A percentile compares a stretch with the other conserved stretches of the same genome.
phyloP scores from a whole-genome alignment of 2,329 filamentous ascomycete genomes.

The Aspergillus pseudoterreus region DNA sequence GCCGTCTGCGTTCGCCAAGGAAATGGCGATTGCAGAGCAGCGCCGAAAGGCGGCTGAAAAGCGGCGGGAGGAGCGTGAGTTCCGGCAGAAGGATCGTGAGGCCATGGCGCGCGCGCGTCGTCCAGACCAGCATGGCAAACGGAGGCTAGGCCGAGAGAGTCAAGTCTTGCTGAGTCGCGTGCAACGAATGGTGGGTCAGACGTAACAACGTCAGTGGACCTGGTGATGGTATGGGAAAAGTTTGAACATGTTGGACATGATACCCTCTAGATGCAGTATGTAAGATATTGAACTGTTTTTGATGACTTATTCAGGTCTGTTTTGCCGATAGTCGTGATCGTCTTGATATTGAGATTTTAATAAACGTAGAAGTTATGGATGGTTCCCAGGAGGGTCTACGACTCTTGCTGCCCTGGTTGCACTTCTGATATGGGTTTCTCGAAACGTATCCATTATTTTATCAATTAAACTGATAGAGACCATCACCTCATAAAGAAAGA shows the following conservation, averaged over 20 bases:
- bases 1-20: conserved; percentile 59
- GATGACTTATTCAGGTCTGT: too few relatives aligned
- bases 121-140: conserved; percentile 65
- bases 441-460: too few relatives aligned
- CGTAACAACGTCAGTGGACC: conserved; percentile 11
- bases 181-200: conserved; percentile 61
- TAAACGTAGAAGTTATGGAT: too few relatives aligned
- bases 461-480: too few relatives aligned
- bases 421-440: too few relatives aligned
- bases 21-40: conserved; percentile 63
- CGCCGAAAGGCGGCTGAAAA: conserved; percentile 58
- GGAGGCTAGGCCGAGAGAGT: conserved; percentile 79
- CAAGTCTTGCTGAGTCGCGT: conserved; percentile 73
- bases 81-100: conserved; percentile 68
- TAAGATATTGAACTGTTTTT: too few relatives aligned
- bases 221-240: conserved; percentile 2
- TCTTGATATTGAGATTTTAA: too few relatives aligned
- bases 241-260: conserved; percentile 1
- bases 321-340: too few relatives aligned
- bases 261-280: conserved; percentile 2
- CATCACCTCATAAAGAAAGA: too few relatives aligned
- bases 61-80: conserved; percentile 61
- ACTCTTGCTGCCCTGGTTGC: too few relatives aligned
- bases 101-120: conserved; percentile 60
- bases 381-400: too few relatives aligned